Evolutionary conservation across 2,329 filamentous ascomycete genomes (phyloP).

Genomic region (Fusarium sp.): DNA sequence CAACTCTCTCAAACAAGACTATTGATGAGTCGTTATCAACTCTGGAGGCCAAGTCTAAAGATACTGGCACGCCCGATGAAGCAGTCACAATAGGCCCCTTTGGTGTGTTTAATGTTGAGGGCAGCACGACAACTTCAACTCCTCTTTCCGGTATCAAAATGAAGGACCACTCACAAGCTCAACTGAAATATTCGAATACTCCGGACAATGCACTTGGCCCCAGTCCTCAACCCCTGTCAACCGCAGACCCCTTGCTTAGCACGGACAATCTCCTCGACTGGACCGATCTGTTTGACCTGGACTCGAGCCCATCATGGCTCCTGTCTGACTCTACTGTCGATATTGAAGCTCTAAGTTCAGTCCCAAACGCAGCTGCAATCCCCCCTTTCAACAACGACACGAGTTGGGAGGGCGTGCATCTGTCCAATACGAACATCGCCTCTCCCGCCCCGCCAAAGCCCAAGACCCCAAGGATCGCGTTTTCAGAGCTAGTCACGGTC

Average conservation of each 20-base stretch:
- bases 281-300: conserved; percentile 15
- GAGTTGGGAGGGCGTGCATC: not conserved
- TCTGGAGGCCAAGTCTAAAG: not conserved
- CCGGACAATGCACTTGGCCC: not conserved
- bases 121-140: not conserved
- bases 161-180: not conserved
- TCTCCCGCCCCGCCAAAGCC: not conserved
- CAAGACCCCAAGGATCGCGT: not conserved
- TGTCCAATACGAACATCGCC: not conserved
- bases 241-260: not conserved
- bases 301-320: not conserved
- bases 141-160: not conserved
- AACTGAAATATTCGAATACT: not conserved
- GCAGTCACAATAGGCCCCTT: not conserved
- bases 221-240: not conserved
- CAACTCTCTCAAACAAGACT: not conserved
- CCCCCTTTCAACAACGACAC: not conserved
- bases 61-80: not conserved
- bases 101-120: not conserved
- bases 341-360: too few species aligned
- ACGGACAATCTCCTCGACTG: conserved; percentile 6
- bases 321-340: not conserved
- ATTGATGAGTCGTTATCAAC: not conserved
- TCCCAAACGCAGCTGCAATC: not conserved
- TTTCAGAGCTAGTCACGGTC: not conserved